phyloP scores from a whole-genome alignment of 2,329 filamentous ascomycete genomes.

The Verticillium nonalfalfae region DNA sequence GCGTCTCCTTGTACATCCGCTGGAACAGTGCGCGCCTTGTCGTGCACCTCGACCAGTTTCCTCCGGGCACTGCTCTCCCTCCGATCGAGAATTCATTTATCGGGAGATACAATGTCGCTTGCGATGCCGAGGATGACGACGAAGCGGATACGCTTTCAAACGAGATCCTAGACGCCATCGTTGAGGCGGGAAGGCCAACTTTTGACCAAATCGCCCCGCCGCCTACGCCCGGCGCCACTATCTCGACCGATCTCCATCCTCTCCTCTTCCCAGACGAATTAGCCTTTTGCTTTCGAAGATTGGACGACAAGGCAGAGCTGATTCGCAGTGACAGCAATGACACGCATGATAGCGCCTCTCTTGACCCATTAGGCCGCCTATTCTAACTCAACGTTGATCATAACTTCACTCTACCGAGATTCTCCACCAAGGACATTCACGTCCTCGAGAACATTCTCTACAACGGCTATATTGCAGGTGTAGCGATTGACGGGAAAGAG shows the following conservation, averaged over 20 bases:
- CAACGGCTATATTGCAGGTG: constrained; percentile 11
- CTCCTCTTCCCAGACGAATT: constrained; percentile 12
- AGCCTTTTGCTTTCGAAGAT: constrained; percentile 6
- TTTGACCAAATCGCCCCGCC: constrained; percentile 12
- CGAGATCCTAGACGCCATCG: constrained; percentile 7
- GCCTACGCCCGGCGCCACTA: constrained; percentile 1
- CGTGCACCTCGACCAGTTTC: constrained; percentile 10
- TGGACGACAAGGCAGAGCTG: constrained; percentile 6
- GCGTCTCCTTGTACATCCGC: constrained; percentile 10
- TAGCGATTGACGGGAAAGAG: constrained; percentile 8
- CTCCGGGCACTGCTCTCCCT: neutral
- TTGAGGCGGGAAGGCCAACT: constrained; percentile 7
- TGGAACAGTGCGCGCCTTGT: constrained; percentile 11
- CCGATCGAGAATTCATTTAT: constrained; percentile 12
- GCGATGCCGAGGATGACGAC: constrained; percentile 7
- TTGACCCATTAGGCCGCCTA: too few relatives aligned
- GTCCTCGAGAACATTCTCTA: constrained; percentile 9
- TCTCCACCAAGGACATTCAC: constrained; percentile 8
- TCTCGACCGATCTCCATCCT: constrained; percentile 9
- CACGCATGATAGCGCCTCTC: too few relatives aligned
- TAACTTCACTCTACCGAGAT: too few relatives aligned
- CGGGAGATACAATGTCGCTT: constrained; percentile 11
- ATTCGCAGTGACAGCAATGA: too few relatives aligned
- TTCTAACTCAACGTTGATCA: too few relatives aligned
- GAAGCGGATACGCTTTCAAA: constrained; percentile 8